A percentile compares a stretch with the other conserved stretches of the same genome.
Conservation (phyloP, 2,329 filamentous ascomycete species). For the Cordyceps cicadae region DNA sequence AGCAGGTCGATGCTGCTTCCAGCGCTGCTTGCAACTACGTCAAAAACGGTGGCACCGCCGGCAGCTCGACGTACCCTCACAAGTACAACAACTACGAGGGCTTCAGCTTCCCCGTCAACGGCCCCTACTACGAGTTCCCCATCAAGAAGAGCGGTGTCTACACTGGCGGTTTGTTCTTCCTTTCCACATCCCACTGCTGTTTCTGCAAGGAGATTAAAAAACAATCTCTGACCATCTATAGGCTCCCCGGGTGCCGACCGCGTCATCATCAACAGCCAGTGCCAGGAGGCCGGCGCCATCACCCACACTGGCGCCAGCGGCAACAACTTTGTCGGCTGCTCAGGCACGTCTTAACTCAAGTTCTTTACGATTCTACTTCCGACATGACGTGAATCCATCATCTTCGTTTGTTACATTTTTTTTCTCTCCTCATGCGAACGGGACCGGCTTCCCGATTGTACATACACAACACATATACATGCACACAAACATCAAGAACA, state of each 20-base stretch:
- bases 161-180: slow-evolving; percentile 39
- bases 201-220: not conserved
- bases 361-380: not conserved
- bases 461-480: slow-evolving; percentile 2
- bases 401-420: slow-evolving; percentile 7
- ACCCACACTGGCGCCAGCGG: slow-evolving; percentile 57
- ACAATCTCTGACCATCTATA: slow-evolving; percentile 17
- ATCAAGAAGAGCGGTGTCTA: slow-evolving; percentile 45
- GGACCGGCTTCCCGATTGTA: slow-evolving; percentile 1
- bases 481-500: not conserved
- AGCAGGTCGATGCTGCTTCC: slow-evolving; percentile 40
- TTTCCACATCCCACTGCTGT: not conserved
- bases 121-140: slow-evolving; percentile 58
- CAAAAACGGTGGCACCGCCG: slow-evolving; percentile 27
- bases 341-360: slow-evolving; percentile 20
- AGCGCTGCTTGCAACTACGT: slow-evolving; percentile 45
- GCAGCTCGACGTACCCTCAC: slow-evolving; percentile 43
- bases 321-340: slow-evolving; percentile 53
- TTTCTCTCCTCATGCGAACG: not conserved
- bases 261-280: slow-evolving; percentile 48
- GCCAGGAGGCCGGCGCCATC: slow-evolving; percentile 50
- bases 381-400: not conserved
- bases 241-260: slow-evolving; percentile 56
- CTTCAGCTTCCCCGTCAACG: slow-evolving; percentile 47
- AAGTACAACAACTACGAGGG: slow-evolving; percentile 55